Percentiles rank a stretch among this genome's conserved stretches.
Conservation (phyloP, 441 rosid genomes). For the Adansonia grandidieri region DNA sequence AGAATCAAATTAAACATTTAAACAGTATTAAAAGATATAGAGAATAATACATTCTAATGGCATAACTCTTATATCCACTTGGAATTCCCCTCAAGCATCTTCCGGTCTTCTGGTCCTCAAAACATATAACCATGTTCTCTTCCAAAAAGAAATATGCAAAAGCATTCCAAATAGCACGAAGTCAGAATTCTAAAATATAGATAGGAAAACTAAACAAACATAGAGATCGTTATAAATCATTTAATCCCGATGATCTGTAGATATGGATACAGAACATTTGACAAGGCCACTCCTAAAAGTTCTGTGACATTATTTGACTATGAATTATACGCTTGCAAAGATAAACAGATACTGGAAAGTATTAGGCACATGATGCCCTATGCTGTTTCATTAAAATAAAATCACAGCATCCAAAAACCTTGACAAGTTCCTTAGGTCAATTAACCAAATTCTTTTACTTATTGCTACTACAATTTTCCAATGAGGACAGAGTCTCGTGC, state of each 20-base stretch:
- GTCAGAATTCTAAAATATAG: background rate
- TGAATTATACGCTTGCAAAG: background rate
- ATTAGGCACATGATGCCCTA: background rate
- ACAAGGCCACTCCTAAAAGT: slow-evolving; percentile 12
- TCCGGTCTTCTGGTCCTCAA: slow-evolving; percentile 80
- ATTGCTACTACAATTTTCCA: background rate
- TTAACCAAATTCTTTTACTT: slow-evolving; percentile 4
- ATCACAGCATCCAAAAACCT: background rate
- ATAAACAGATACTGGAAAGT: slow-evolving; percentile 1
- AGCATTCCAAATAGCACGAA: slow-evolving; percentile 1
- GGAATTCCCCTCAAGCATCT: slow-evolving; percentile 78
- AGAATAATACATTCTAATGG: slow-evolving; percentile 61
- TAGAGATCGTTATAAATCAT: background rate
- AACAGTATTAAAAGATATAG: slow-evolving; percentile 29
- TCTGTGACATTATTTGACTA: background rate
- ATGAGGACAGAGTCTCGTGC: background rate
- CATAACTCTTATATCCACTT: slow-evolving; percentile 58
- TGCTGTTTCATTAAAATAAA: slow-evolving; percentile 7
- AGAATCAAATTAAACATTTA: slow-evolving; percentile 27
- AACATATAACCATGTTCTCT: slow-evolving; percentile 98
- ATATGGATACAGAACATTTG: background rate
- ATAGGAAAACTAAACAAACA: slow-evolving; percentile 11
- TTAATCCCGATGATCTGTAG: background rate
- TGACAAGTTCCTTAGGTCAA: background rate
- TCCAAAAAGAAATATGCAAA: slow-evolving; percentile 29